Base-by-base conservation (phyloP, 2,329 filamentous ascomycete genomes). In the Fusarium sp. region DNA sequence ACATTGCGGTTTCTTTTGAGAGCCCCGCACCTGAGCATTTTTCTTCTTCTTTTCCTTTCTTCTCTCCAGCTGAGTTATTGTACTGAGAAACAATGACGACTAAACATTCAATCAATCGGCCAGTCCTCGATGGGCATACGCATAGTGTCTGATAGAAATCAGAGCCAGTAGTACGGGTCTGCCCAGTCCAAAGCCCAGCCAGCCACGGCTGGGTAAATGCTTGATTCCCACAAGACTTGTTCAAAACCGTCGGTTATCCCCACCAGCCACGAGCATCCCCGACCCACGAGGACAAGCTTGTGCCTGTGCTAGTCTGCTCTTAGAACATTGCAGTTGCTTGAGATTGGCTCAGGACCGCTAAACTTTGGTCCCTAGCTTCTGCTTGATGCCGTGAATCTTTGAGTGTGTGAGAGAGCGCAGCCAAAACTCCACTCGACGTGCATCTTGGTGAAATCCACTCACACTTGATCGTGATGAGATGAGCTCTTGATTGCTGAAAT, bases 331-430 rank as follows among this genome's bases (percentile, higher is more conserved):
- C 54, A 60, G 48, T 70, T 40, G 37, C 46, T 56, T 65, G 37
- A 71, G 68, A 71, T 71, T 71, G 63, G 48, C 41, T 54, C 59
- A 57, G 59, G 58, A 59, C 42, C 53, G 30, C 59, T 53, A 61
- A 68, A 71, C 68, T 54, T 68, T 71, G 68, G 68, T 68, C 68
- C 65, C 58, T 72, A 72, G 72, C 69, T 61, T 62, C 63, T 58
- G 34, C 28, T 63, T 40, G 47, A 50, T 42, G 55, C 34, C 49
- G 46, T 67, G 62, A 61, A 55, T 63, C 50, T 72, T 66, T 49
- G 56, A 58, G 53, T 48, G 49, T 28, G 59, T 61, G 59, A 28
- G 50, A 68, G 14, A 68, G 45, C 55, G 34, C 18, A 37, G 10
- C 34, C 34, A 37, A 48, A 53, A 54, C 72, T 58, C 72, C 72